Percentiles rank a stretch among this genome's conserved stretches.
These are phyloP conservation scores for Collybiopsis confluens DNA, from an alignment of 768 basidiomycete genomes.

Conservation along the genomic window DNA sequence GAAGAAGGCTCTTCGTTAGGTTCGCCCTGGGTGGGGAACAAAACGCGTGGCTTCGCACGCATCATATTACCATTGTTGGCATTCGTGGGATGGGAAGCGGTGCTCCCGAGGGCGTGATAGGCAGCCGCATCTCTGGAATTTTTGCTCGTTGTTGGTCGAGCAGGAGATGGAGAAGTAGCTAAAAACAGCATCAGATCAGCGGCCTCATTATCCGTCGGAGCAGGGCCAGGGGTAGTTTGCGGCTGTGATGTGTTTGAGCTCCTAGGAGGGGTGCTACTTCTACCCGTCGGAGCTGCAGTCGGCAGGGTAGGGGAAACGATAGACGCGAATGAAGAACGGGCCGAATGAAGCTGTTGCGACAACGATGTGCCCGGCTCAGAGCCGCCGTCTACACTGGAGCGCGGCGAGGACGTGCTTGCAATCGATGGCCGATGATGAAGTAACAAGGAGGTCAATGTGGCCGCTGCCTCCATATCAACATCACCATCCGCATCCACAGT, in stretches of 20 bases:
- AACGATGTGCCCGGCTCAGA: conserved; percentile 62
- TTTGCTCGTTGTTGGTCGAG: conserved; percentile 46
- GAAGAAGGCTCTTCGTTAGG: conserved; percentile 14
- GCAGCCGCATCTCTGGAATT: conserved; percentile 52
- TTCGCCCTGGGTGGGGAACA: conserved; percentile 47
- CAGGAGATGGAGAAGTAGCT: conserved; percentile 82
- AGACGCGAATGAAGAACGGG: conserved; percentile 41
- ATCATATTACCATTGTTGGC: conserved; percentile 35
- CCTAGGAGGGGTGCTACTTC: conserved; percentile 37
- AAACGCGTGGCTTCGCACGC: conserved; percentile 62
- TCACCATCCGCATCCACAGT: conserved; percentile 47
- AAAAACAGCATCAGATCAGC: conserved; percentile 84
- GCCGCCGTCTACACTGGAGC: conserved; percentile 61
- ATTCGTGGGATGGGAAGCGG: neutral
- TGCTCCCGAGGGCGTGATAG: conserved; percentile 50
- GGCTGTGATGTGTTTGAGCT: conserved; percentile 20
- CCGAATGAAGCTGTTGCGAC: conserved; percentile 62
- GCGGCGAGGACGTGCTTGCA: conserved; percentile 60
- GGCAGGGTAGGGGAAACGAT: conserved; percentile 22
- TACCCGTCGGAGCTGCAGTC: conserved; percentile 13
- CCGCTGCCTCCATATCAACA: conserved; percentile 80
- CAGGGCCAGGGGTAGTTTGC: conserved; percentile 41
- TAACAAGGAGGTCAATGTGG: conserved; percentile 69
- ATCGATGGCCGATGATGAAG: conserved; percentile 63
- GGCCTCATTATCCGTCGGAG: conserved; percentile 74